These are phyloP conservation scores for Eucalyptus shirleyi DNA, from an alignment of 345 rosid species.

Conservation along the genomic window DNA sequence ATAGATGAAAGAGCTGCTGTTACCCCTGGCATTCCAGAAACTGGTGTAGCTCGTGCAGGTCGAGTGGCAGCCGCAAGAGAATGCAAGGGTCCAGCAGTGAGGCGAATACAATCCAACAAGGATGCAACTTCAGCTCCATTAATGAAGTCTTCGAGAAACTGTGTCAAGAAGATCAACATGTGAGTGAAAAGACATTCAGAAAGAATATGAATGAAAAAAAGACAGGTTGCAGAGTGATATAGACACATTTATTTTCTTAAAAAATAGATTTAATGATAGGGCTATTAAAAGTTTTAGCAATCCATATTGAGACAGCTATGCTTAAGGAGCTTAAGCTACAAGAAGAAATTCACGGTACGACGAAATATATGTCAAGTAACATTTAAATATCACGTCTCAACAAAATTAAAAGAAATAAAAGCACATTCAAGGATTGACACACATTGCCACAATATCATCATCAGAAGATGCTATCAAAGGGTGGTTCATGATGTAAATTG, in stretches of 20 bases:
- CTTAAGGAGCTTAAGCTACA: neutral
- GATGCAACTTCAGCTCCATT: constrained; percentile 96
- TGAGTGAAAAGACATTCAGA: neutral
- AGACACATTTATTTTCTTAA: neutral
- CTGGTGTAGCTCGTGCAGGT: constrained; percentile 89
- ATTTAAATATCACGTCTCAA: neutral
- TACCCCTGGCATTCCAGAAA: constrained; percentile 46
- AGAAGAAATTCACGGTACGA: neutral
- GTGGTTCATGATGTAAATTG: neutral
- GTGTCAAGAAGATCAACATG: neutral
- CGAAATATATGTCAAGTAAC: neutral
- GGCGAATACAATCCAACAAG: constrained; percentile 95
- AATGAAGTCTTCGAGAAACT: constrained; percentile 57
- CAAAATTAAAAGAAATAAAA: neutral
- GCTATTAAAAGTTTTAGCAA: neutral
- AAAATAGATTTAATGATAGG: neutral
- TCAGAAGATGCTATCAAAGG: neutral
- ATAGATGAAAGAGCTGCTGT: constrained; percentile 33
- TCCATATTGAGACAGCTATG: neutral
- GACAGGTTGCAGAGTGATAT: neutral
- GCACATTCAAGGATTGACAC: neutral
- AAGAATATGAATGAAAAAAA: neutral
- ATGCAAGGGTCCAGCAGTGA: constrained; percentile 92
- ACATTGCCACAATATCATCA: neutral
- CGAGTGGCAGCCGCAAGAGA: constrained; percentile 97